Base-by-base conservation (phyloP, 2,329 filamentous ascomycete species). In the Bipolaris victoriae region DNA sequence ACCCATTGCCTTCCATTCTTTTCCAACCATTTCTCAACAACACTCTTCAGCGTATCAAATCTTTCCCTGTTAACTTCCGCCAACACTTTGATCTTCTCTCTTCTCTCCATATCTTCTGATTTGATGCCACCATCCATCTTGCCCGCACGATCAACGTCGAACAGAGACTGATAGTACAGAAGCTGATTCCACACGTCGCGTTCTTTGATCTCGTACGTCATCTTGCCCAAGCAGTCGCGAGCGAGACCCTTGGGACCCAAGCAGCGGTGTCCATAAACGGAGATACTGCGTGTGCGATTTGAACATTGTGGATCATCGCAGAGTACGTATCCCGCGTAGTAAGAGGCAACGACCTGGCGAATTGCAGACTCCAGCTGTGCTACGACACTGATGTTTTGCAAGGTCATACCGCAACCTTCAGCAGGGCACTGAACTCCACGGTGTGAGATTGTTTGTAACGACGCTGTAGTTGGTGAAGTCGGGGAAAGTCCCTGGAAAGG, bases 111-210 rank as follows among this genome's bases (percentile, higher is more conserved):
- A 18, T 55, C 76, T 33, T 84, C 87, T 39, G 90, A 88, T 58
- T 82, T 84, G 61, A 86, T 83, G 74, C 49, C 77, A 4, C 51
- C 62, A 4, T 68, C 80, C 7, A 79, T 79, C 54, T 69, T 74
- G 63, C 86, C 86, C 13, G 90, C 90, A 78, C 91, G 92, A 61
- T 98, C 93, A 3, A 96, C 90, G 76, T 99, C 93, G 82, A 92
- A 99, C 53, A 98, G 78, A 47, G 84, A 84, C 29, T 90, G 85
- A 74, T 93, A 90, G 79, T 97, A 99, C 52, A 98, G 80, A 39
- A 99, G 82, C 78, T 99, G 95, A 76, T 96, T 98, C 80, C 97
- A 98, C 57, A 98, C 84, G 69, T 90, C 89, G 78, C 95, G 94
- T 79, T 98, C 95, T 0, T 85, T 83, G 71, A 91, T 89, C 78